phyloP scores from a whole-genome alignment of 257 asterid species.

The Solanum virginianum region DNA sequence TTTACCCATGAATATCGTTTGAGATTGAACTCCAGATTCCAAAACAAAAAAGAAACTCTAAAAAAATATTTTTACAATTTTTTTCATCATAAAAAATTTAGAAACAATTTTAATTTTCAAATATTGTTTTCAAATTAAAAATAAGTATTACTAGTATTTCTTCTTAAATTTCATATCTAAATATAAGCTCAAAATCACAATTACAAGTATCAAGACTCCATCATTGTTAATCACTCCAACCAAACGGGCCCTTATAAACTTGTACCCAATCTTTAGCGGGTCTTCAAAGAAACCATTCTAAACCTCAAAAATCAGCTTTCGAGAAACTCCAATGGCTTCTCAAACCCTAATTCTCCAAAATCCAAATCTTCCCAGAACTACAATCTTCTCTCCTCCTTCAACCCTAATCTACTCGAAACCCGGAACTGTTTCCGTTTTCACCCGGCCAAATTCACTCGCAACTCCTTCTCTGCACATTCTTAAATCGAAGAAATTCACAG shows the following conservation, averaged over 20 bases:
- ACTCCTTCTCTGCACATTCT: background rate
- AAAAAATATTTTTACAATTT: no score
- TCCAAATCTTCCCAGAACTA: background rate
- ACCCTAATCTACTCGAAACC: constrained; percentile 6
- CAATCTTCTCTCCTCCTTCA: background rate
- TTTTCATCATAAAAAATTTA: no score
- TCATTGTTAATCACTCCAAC: background rate
- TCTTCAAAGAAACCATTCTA: background rate
- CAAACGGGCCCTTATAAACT: background rate
- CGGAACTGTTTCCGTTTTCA: background rate
- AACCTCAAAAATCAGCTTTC: constrained; percentile 6
- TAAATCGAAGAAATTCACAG: background rate
- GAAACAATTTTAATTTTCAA: no score
- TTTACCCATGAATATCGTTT: no score
- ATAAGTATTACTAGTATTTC: no score
- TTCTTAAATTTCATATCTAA: no score
- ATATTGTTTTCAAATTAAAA: no score
- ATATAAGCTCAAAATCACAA: background rate
- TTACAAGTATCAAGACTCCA: background rate
- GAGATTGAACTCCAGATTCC: no score
- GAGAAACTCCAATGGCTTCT: constrained; percentile 31
- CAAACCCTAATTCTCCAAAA: constrained; percentile 27
- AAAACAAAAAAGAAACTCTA: no score
- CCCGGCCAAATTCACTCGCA: constrained; percentile 4
- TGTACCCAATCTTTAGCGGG: background rate